These are phyloP conservation scores for Didymella segeticola DNA, from an alignment of 2,329 filamentous ascomycete genomes.

Conservation along the genomic window DNA sequence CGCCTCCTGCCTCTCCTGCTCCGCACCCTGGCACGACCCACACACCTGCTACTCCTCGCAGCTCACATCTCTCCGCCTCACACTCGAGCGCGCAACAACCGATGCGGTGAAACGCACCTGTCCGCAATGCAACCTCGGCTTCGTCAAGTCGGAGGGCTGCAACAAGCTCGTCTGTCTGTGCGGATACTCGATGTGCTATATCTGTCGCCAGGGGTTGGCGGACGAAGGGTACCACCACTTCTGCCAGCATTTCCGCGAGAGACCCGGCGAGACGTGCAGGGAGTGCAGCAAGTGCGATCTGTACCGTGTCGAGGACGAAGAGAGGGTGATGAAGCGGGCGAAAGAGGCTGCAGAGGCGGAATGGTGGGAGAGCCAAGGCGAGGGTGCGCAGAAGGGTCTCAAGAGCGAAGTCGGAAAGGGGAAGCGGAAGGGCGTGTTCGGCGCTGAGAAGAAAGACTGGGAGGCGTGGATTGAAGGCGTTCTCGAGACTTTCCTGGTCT, in stretches of 20 bases:
- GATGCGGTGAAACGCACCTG: conserved; percentile 94
- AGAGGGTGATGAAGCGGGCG: conserved; percentile 50
- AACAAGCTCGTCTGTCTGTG: conserved; percentile 97
- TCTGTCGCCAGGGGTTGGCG: conserved; percentile 73
- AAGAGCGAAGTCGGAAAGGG: conserved; percentile 32
- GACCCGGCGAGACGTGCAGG: conserved; percentile 75
- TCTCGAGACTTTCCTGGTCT: conserved; percentile 25
- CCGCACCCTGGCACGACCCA: conserved; percentile 83
- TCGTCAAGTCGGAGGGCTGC: conserved; percentile 92
- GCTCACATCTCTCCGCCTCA: conserved; percentile 78
- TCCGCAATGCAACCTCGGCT: conserved; percentile 86
- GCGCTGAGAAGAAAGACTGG: conserved; percentile 20
- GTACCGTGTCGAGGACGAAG: conserved; percentile 58
- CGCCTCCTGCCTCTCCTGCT: conserved; percentile 80
- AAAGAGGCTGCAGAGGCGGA: conserved; percentile 52
- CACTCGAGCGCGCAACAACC: conserved; percentile 92
- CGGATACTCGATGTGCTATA: conserved; percentile 97
- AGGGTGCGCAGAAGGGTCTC: conserved; percentile 28
- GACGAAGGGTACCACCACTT: conserved; percentile 88
- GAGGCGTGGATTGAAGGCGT: conserved; percentile 28
- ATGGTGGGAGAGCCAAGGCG: conserved; percentile 54
- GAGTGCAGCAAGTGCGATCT: conserved; percentile 72
- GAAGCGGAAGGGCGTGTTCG: conserved; percentile 6
- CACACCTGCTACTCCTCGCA: conserved; percentile 86
- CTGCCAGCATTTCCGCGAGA: conserved; percentile 90